Conservation (phyloP, 176 grass and related monocot genomes). For the Calamus simplicifolius region DNA sequence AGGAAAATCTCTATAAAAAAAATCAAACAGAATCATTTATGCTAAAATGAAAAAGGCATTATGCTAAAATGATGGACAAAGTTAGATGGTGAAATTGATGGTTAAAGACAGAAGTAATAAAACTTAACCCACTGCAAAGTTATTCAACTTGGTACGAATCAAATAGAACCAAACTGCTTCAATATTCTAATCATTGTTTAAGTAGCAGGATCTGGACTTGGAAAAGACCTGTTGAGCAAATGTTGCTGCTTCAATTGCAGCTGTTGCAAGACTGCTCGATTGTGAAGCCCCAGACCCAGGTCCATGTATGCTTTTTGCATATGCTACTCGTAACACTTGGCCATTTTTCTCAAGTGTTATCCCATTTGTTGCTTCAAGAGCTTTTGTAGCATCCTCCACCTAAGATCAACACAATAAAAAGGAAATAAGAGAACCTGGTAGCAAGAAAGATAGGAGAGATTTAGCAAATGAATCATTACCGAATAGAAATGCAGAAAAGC, state of each 20-base stretch:
- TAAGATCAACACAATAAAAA: slow-evolving; percentile 26
- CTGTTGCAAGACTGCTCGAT: slow-evolving; percentile 85
- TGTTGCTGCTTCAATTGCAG: slow-evolving; percentile 97
- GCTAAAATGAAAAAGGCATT: too few relatives aligned
- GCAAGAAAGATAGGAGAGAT: slow-evolving; percentile 5
- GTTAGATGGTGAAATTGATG: too few relatives aligned
- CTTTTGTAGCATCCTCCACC: slow-evolving; percentile 96
- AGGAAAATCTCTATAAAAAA: too few relatives aligned
- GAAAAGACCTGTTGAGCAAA: slow-evolving; percentile 87
- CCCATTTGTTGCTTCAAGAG: slow-evolving; percentile 98
- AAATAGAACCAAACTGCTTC: too few relatives aligned
- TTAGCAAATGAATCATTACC: slow-evolving; percentile 33
- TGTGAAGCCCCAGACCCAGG: slow-evolving; percentile 52
- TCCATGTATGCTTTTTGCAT: slow-evolving; percentile 94
- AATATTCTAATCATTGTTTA: too few relatives aligned
- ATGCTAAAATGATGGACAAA: too few relatives aligned
- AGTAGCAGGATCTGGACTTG: background rate
- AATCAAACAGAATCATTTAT: too few relatives aligned
- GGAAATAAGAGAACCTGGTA: slow-evolving; percentile 11
- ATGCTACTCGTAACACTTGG: slow-evolving; percentile 84
- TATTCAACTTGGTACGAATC: too few relatives aligned
- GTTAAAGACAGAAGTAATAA: too few relatives aligned
- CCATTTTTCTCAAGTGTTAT: slow-evolving; percentile 85
- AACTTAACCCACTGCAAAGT: too few relatives aligned
- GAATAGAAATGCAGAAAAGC: slow-evolving; percentile 98